Conservation (phyloP, 2,329 filamentous ascomycete genomes). For the Pseudogymnoascus sp. region DNA sequence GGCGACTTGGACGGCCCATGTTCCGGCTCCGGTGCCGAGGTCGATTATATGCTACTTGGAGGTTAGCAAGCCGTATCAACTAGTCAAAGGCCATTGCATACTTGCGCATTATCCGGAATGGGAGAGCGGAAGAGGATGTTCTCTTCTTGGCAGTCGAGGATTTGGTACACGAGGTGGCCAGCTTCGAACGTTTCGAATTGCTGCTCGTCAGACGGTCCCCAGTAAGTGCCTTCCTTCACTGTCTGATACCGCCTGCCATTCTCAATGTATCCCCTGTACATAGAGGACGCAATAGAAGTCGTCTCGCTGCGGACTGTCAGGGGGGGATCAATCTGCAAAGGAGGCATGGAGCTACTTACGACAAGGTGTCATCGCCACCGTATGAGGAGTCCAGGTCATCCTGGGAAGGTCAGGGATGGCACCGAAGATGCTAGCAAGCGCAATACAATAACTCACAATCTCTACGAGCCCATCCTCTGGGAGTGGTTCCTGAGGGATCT, state of each 20-base stretch:
- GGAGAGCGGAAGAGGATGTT: slow-evolving; percentile 19
- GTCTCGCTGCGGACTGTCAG: slow-evolving; percentile 18
- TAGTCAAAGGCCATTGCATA: neutral
- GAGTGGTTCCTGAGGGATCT: neutral
- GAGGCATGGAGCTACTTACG: neutral
- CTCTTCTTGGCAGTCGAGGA: slow-evolving; percentile 16
- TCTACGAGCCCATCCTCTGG: neutral
- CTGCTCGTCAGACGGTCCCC: slow-evolving; percentile 15
- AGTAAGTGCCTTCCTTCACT: slow-evolving; percentile 16
- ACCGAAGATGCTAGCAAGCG: neutral
- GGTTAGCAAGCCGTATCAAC: neutral
- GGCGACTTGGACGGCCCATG: slow-evolving; percentile 21
- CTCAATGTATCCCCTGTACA: slow-evolving; percentile 21
- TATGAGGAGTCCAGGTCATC: slow-evolving; percentile 9
- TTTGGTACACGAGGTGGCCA: slow-evolving; percentile 16
- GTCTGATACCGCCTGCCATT: slow-evolving; percentile 24
- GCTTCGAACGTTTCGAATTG: slow-evolving; percentile 23
- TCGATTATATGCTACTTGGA: slow-evolving; percentile 17
- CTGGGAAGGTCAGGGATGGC: neutral
- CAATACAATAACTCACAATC: neutral
- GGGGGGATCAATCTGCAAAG: neutral
- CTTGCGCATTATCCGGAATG: slow-evolving; percentile 9
- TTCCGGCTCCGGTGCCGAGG: slow-evolving; percentile 20
- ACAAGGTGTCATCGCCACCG: slow-evolving; percentile 3
- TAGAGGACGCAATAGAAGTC: slow-evolving; percentile 21